Conservation (phyloP, 164 flowering plant genomes). For the Houttuynia cordata region DNA sequence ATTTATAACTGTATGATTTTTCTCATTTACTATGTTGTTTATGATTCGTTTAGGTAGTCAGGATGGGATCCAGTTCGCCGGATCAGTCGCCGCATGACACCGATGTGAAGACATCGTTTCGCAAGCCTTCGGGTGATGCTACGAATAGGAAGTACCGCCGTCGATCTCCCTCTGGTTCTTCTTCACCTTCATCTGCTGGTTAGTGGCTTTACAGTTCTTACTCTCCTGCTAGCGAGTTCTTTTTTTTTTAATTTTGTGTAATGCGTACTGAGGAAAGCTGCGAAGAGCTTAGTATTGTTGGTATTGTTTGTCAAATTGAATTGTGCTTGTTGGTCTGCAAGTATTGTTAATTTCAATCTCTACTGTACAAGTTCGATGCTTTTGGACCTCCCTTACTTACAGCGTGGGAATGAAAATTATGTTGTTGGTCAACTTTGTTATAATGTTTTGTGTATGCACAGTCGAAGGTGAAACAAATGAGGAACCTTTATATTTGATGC, state of each 20-base stretch:
- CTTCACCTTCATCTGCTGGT: constrained; percentile 53
- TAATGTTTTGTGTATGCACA: no score
- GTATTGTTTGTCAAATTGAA: neutral
- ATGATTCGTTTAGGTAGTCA: neutral
- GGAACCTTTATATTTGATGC: no score
- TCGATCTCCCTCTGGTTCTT: constrained; percentile 40
- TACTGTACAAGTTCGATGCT: neutral
- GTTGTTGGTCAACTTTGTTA: no score
- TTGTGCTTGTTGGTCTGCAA: neutral
- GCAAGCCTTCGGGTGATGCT: constrained; percentile 69
- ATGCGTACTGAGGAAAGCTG: neutral
- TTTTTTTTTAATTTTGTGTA: neutral
- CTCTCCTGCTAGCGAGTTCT: no score
- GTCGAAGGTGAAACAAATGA: no score
- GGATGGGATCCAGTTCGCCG: constrained; percentile 31
- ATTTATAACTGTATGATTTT: no score
- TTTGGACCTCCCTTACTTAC: neutral
- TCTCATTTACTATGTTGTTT: neutral
- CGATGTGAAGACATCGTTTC: constrained; percentile 48
- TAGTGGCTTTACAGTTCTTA: constrained; percentile 11
- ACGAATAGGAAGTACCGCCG: constrained; percentile 65
- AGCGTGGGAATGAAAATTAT: no score
- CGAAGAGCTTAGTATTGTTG: neutral
- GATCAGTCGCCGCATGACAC: constrained; percentile 26
- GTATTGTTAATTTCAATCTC: neutral